These are phyloP conservation scores for Suhomyces faveliae DNA, from an alignment of 805 yeast genomes.

Conservation along the genomic window DNA sequence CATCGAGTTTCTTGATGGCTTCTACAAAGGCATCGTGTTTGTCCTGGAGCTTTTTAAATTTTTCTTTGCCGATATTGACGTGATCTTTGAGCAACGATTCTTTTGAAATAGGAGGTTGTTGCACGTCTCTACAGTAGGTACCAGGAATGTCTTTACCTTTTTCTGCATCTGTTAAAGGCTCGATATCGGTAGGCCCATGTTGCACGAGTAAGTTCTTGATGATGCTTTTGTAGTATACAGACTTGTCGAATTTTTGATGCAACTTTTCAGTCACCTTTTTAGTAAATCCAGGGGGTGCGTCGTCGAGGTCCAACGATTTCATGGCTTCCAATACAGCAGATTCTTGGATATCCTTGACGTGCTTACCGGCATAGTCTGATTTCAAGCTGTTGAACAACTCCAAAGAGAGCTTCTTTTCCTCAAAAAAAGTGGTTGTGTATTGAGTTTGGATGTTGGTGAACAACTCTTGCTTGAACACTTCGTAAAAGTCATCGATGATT, in stretches of 20 bases:
- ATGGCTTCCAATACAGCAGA: slow-evolving; percentile 15
- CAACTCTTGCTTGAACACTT: slow-evolving; percentile 9
- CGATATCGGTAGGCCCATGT: slow-evolving; percentile 13
- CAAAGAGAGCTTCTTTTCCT: slow-evolving; percentile 12
- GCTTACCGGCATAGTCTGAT: slow-evolving; percentile 10
- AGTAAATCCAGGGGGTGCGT: slow-evolving; percentile 9
- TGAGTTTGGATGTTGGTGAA: slow-evolving; percentile 7
- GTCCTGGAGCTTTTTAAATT: slow-evolving; percentile 20
- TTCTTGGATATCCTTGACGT: slow-evolving; percentile 10
- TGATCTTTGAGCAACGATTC: slow-evolving; percentile 12
- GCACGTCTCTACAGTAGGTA: slow-evolving; percentile 11
- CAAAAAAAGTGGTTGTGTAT: slow-evolving; percentile 14
- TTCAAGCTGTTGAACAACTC: slow-evolving; percentile 14
- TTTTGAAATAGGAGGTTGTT: slow-evolving; percentile 13
- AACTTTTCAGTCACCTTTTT: slow-evolving; percentile 8
- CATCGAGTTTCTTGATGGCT: slow-evolving; percentile 21
- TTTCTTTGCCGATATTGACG: slow-evolving; percentile 15
- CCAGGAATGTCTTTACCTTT: slow-evolving; percentile 14
- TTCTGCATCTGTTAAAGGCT: slow-evolving; percentile 13
- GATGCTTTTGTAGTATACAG: slow-evolving; percentile 11
- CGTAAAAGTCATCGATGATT: slow-evolving; percentile 11
- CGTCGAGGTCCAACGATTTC: slow-evolving; percentile 7
- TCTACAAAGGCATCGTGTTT: slow-evolving; percentile 29
- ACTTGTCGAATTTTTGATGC: slow-evolving; percentile 8
- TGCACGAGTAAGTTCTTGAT: slow-evolving; percentile 13